Base-by-base conservation (phyloP, 148 eudicot species). In the Rhododendron simsii region DNA sequence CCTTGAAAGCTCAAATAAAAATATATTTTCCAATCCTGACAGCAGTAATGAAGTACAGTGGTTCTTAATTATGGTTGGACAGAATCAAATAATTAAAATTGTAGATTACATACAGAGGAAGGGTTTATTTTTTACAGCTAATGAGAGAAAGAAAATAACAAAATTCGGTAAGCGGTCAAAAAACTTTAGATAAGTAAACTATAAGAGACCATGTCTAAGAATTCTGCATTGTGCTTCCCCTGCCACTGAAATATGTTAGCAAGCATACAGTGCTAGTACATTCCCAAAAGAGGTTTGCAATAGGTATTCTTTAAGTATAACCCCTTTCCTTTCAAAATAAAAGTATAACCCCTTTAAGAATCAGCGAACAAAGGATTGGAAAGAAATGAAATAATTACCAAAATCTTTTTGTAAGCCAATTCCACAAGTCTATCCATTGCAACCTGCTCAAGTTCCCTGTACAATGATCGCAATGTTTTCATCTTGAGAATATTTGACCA, bases 391-490 rank as follows among this genome's bases (percentile, higher is more conserved):
- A 51, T 12, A 71, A 86, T 89, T 88, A 96, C 99, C 98, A 94
- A 88, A 85, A 95, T 92, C 91, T 95, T 96, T 88, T 84, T 90
- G 93, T 91, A 89, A 44, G 96, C 96, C 90, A 88, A 82, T 91
- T 93, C 98, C 81, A 90, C 91, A 85, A 96, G 92, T 86, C 88
- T 93, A 87, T 92, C 89, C 93, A 96, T 87, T 37, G 98, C 98
- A 90, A 90, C 86, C 88, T 86, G 91, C 90, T 96, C 99, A 78
- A 91, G 92, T 86, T 92, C 92, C 89, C 99, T 96, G 94, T 89
- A 87, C 47, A 89, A 81, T 44, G 78, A 45, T 14, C 16, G 33
- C 41, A 71, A 71, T 13, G 76, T 71, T 71, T 30, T 71, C 76
- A 33, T 33, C 39, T 51, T 45, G 65, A 78, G 71, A n/a, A 81